Evolutionary conservation across 805 yeast species (phyloP), one percentile per base, ranked within the genome.

Genomic region (Wickerhamomyces chambardii): DNA sequence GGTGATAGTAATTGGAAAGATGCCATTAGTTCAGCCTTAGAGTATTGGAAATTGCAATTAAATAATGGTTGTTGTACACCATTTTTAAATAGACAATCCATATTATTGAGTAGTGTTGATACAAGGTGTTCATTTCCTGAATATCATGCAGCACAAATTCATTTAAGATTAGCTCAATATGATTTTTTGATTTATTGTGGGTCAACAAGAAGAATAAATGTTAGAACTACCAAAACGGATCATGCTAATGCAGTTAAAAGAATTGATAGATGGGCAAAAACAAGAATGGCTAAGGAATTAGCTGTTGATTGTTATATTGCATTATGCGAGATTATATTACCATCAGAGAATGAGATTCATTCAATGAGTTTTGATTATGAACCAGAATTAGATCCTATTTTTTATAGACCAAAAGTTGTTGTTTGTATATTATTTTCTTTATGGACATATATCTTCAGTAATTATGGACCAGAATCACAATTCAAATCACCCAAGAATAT

Each of bases 171-270:
- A 15, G 70, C 78, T 30, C 26, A 19, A 19, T 19, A 76, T 50
- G 85, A 80, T 48, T 67, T 78, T 31, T 76, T 78, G 25, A 75
- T 78, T 3, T 75, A 61, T 48, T 75, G 82, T 11, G 87, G 87
- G 0, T 76, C 80, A 15, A 83, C 83, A 1, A 67, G 73, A 41
- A 66, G 79, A 40, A 70, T 75, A 69, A 75, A 66, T 41, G 77
- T 72, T 26, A 58, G 56, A 15, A 71, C 74, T 10, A 61, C 67
- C 2, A 51, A 54, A n/a, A 39, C 47, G 4, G 68, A 64, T 31
- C 58, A 68, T 36, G 55, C 58, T 9, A 58, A 56, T 5, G 67
- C 67, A 16, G 55, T 59, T 29, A 49, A 51, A 7, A 52, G 74
- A 36, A 64, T 75, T 8, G 44, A 50, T 30, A 65, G 58, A 19